Conservation (phyloP, 1,284 basidiomycete species). For the Phylloporus sp. region DNA sequence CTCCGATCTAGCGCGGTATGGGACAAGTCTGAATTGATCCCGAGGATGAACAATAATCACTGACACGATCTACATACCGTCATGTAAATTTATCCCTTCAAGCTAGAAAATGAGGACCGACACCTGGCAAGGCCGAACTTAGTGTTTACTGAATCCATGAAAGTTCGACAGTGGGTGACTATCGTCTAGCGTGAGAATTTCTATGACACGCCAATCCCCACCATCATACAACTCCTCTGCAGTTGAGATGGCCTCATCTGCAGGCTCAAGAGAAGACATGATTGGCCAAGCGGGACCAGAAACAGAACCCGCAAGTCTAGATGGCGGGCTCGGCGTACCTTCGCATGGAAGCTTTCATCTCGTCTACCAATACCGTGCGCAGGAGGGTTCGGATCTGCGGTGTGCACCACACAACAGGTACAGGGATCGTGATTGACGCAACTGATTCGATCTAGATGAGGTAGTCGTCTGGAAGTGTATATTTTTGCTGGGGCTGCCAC, state of each 20-base stretch:
- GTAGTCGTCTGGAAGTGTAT: constrained; percentile 43
- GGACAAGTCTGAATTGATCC: too few species aligned
- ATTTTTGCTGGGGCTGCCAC: background rate
- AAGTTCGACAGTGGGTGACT: too few species aligned
- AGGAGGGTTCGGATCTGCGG: constrained; percentile 80
- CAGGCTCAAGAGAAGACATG: constrained; percentile 44
- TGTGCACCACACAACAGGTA: constrained; percentile 55
- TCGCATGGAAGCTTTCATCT: background rate
- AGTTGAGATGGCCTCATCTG: constrained; percentile 22
- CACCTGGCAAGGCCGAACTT: too few species aligned
- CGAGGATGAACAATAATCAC: too few species aligned
- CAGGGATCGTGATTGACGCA: constrained; percentile 79
- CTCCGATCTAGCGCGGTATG: too few species aligned
- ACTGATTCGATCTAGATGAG: constrained; percentile 90
- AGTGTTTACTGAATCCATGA: too few species aligned
- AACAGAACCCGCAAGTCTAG: constrained; percentile 72
- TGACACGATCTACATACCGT: too few species aligned
- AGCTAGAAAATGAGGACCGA: too few species aligned
- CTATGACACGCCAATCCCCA: too few species aligned
- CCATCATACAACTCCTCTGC: too few species aligned
- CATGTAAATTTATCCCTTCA: too few species aligned
- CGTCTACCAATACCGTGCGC: constrained; percentile 33
- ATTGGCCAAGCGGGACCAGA: constrained; percentile 76
- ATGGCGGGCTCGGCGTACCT: constrained; percentile 70
- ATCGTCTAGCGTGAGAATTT: too few species aligned